These are phyloP conservation scores for Aspergillus coremiiformis DNA, from an alignment of 495 filamentous ascomycete genomes.

Conservation along the genomic window DNA sequence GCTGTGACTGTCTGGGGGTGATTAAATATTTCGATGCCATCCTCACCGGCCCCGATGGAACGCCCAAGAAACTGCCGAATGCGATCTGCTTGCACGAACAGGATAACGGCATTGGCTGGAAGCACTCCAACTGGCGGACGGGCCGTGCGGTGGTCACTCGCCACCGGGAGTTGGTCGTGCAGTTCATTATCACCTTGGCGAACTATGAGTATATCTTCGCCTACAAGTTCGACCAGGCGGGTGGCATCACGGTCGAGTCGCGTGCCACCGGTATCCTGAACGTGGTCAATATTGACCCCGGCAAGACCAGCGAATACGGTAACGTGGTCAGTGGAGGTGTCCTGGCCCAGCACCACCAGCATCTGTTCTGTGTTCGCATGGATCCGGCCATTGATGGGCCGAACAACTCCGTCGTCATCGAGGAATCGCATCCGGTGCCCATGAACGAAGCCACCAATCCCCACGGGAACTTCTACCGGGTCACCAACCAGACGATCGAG, in stretches of 20 bases:
- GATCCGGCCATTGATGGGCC: slow-evolving; percentile 78
- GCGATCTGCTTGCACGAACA: slow-evolving; percentile 67
- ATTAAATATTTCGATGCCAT: slow-evolving; percentile 61
- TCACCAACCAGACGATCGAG: slow-evolving; percentile 52
- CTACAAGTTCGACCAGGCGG: slow-evolving; percentile 84
- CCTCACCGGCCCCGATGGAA: slow-evolving; percentile 48
- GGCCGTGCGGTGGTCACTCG: slow-evolving; percentile 56
- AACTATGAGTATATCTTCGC: slow-evolving; percentile 88
- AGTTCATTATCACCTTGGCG: slow-evolving; percentile 72
- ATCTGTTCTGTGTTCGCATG: slow-evolving; percentile 85
- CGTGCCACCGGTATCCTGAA: slow-evolving; percentile 84
- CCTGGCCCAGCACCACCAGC: slow-evolving; percentile 76
- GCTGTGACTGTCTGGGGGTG: slow-evolving; percentile 63
- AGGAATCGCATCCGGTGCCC: slow-evolving; percentile 67
- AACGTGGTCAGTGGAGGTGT: slow-evolving; percentile 85
- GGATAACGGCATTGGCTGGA: slow-evolving; percentile 62
- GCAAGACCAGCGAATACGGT: slow-evolving; percentile 54
- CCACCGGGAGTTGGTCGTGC: slow-evolving; percentile 55
- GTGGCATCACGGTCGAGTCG: slow-evolving; percentile 72
- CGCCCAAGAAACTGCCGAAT: slow-evolving; percentile 49
- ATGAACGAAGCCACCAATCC: slow-evolving; percentile 68
- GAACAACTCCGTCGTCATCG: slow-evolving; percentile 60
- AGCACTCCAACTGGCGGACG: slow-evolving; percentile 66
- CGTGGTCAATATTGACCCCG: slow-evolving; percentile 75
- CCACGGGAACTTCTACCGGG: slow-evolving; percentile 71